These are phyloP conservation scores for Colletotrichum sp. DNA, from an alignment of 2,329 filamentous ascomycete genomes.

Conservation along the genomic window DNA sequence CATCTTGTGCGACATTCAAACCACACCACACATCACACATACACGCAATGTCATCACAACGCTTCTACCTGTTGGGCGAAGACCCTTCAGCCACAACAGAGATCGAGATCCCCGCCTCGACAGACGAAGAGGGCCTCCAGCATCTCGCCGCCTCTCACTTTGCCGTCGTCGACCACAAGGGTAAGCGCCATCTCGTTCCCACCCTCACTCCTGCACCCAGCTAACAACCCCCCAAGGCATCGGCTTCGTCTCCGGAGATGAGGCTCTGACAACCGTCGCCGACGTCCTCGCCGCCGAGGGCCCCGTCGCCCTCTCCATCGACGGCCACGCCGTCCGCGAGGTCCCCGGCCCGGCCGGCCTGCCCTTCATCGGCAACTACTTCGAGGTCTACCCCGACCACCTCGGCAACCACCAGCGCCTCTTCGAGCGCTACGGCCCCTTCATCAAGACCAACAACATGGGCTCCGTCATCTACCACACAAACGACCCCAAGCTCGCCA, in stretches of 20 bases:
- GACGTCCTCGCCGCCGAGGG: slow-evolving; percentile 38
- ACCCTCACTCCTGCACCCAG: background rate
- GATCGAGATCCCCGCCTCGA: slow-evolving; percentile 38
- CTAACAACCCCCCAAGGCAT: slow-evolving; percentile 31
- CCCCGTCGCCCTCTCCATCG: slow-evolving; percentile 49
- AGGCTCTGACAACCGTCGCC: slow-evolving; percentile 32
- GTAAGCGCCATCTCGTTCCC: slow-evolving; percentile 25
- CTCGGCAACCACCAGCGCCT: slow-evolving; percentile 61
- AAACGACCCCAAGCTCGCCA: slow-evolving; percentile 51
- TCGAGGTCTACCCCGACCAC: slow-evolving; percentile 61
- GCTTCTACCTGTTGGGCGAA: slow-evolving; percentile 48
- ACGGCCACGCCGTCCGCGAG: slow-evolving; percentile 51
- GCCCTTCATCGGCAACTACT: slow-evolving; percentile 57
- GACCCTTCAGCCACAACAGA: slow-evolving; percentile 36
- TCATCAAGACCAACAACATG: slow-evolving; percentile 58
- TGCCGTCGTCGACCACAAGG: slow-evolving; percentile 45
- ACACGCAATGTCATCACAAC: slow-evolving; percentile 37
- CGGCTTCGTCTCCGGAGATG: slow-evolving; percentile 37
- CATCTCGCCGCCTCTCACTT: slow-evolving; percentile 46
- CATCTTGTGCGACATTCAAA: background rate
- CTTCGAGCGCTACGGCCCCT: slow-evolving; percentile 56
- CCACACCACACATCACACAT: background rate
- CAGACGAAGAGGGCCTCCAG: slow-evolving; percentile 41
- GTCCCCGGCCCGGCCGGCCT: slow-evolving; percentile 55
- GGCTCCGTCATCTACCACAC: slow-evolving; percentile 55